Evolutionary conservation across 495 filamentous ascomycete genomes (phyloP), one percentile per base, ranked within the genome.

Genomic region (Geoglossum glabrum): DNA sequence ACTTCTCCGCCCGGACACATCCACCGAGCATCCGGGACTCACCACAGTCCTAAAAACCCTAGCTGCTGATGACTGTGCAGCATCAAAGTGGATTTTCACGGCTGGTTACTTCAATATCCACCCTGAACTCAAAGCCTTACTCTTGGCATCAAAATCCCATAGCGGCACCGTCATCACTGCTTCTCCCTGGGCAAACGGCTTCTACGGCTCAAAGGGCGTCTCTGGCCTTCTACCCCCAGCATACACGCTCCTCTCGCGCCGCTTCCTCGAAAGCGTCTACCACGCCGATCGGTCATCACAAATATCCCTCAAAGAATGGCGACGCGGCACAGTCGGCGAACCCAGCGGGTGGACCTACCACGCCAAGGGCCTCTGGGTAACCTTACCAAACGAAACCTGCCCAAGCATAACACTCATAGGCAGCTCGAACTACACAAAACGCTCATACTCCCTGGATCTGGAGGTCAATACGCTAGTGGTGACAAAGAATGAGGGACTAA

Each of bases 21-120:
- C 87, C 7, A 97, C 92, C 28, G 92, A 99, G 64, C 82, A 88
- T 26, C 86, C 86, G 0, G 84, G 81, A 25, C 73, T 99, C 28
- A 83, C 76, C 2, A 76, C 77, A 38, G 74, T 97, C 56, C 74
- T 99, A 6, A 74, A 72, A n/a, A 72, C 75, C 7, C 73, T 96
- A 23, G 74, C 77, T 2, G 68, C 66, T 7, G 73, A 82, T 0
- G 70, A 75, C 23, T 85, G 84, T 64, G 68, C 73, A 36, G 74
- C 77, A 34, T 84, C 84, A 3, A 80, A 30, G 19, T 97, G 92
- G 90, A 87, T 87, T 15, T 97, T 98, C 70, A 97, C 92, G 23
- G 90, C 92, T 1, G 92, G 92, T 28, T 98, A 98, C 68, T 98
- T 98, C 74, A 98, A 99, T 70, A 93, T 92, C 54, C 85, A 87